A percentile compares a stretch with the other conserved stretches of the same genome.
phyloP scores from a whole-genome alignment of 805 yeast genomes.

The Ogataea polymorpha region DNA sequence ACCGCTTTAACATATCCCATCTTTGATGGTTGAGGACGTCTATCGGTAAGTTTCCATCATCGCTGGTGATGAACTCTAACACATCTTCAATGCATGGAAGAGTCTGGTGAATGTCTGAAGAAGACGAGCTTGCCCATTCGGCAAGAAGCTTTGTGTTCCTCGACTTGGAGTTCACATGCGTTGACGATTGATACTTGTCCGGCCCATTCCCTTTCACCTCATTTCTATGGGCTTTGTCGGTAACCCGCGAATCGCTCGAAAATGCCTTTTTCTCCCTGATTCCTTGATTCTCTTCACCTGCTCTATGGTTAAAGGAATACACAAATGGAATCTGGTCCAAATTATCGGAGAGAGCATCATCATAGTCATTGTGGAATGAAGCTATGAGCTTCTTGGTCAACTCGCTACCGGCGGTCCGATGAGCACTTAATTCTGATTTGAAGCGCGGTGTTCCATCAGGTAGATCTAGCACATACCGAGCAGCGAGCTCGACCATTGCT shows the following conservation, averaged over 20 bases:
- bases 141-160: constrained; percentile 54
- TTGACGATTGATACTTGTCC: constrained; percentile 54
- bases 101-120: constrained; percentile 20
- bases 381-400: constrained; percentile 22
- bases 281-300: constrained; percentile 85
- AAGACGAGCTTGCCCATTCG: constrained; percentile 50
- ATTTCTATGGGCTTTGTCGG: constrained; percentile 55
- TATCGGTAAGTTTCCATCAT: constrained; percentile 29
- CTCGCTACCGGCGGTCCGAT: constrained; percentile 12
- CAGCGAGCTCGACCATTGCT: constrained; percentile 72
- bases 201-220: constrained; percentile 78
- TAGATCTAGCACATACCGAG: constrained; percentile 60
- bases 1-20: constrained; percentile 68
- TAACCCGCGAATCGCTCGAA: constrained; percentile 79
- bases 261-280: constrained; percentile 77
- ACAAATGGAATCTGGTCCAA: constrained; percentile 28
- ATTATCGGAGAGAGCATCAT: constrained; percentile 22
- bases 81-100: constrained; percentile 58
- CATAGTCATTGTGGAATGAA: constrained; percentile 22
- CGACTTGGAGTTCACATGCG: constrained; percentile 47
- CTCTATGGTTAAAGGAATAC: constrained; percentile 77
- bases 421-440: constrained; percentile 11
- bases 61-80: constrained; percentile 49
- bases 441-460: constrained; percentile 30
- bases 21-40: constrained; percentile 50